phyloP scores from a whole-genome alignment of 108 stramenopile genomes.

The Fragilariopsis cylindrus region DNA sequence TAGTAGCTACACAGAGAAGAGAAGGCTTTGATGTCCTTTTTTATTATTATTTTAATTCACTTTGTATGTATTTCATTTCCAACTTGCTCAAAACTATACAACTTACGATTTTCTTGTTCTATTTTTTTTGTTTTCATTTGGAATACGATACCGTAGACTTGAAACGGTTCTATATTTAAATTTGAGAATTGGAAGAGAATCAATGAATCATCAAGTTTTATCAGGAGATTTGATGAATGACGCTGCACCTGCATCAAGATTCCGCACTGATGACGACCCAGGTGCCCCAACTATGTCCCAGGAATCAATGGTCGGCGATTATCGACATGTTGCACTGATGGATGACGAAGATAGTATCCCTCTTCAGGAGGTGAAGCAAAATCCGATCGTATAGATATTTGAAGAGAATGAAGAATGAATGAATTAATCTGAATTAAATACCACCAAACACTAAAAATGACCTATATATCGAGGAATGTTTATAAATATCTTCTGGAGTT shows the following conservation, averaged over 20 bases:
- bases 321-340: conserved; percentile 36
- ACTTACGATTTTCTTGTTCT: not conserved
- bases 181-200: conserved; percentile 35
- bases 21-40: not conserved
- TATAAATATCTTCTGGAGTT: too few relatives aligned
- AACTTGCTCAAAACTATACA: not conserved
- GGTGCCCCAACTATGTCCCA: not conserved
- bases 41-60: not conserved
- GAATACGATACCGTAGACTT: not conserved
- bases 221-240: conserved; percentile 24
- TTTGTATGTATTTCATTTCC: not conserved
- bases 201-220: conserved; percentile 30
- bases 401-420: too few relatives aligned
- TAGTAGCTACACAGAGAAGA: too few relatives aligned
- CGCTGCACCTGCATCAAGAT: conserved; percentile 13
- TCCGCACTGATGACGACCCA: conserved; percentile 5
- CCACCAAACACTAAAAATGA: too few relatives aligned
- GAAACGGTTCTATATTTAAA: conserved; percentile 38
- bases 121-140: not conserved
- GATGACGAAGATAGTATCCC: conserved; percentile 18
- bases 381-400: too few relatives aligned
- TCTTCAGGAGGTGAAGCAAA: too few relatives aligned
- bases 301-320: conserved; percentile 12
- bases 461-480: too few relatives aligned
- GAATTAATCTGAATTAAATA: too few relatives aligned